These are phyloP conservation scores for Ascochyta rabiei DNA, from an alignment of 2,329 filamentous ascomycete genomes.

Conservation along the genomic window DNA sequence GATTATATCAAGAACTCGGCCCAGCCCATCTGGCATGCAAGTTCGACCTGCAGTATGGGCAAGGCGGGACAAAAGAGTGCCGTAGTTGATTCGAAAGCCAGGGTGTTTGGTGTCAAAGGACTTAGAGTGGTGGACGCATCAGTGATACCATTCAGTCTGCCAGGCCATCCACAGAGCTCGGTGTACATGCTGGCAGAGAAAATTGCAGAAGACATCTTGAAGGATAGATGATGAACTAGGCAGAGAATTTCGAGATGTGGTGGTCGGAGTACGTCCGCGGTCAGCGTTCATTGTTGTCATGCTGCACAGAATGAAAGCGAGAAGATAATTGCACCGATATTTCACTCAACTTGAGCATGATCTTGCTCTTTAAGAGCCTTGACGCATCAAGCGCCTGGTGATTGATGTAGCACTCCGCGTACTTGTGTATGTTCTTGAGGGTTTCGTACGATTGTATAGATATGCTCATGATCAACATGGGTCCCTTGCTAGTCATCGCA, in stretches of 20 bases:
- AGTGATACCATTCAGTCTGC: constrained; percentile 41
- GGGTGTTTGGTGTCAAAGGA: constrained; percentile 43
- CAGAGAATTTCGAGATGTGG: no score
- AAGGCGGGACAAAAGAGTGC: constrained; percentile 33
- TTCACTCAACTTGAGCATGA: no score
- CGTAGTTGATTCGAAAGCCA: constrained; percentile 43
- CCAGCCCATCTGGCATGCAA: constrained; percentile 27
- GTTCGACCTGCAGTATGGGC: constrained; percentile 36
- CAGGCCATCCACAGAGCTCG: constrained; percentile 41
- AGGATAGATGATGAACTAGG: no score
- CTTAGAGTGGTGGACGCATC: constrained; percentile 45
- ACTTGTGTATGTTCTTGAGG: no score
- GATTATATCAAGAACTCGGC: constrained; percentile 41
- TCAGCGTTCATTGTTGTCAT: no score
- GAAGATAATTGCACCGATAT: no score
- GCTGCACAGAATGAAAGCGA: no score
- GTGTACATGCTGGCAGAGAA: constrained; percentile 29
- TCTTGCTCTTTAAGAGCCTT: no score
- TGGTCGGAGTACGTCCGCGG: no score
- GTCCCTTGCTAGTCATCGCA: constrained; percentile 7
- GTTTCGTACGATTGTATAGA: neutral
- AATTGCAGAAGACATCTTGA: constrained; percentile 16
- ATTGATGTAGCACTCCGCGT: no score
- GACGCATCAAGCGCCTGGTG: no score
- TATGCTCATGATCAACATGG: neutral